Percentiles rank a stretch among this genome's conserved stretches.
Evolutionary conservation across 257 asterid genomes (phyloP).

Genomic region (Ballota nigra): DNA sequence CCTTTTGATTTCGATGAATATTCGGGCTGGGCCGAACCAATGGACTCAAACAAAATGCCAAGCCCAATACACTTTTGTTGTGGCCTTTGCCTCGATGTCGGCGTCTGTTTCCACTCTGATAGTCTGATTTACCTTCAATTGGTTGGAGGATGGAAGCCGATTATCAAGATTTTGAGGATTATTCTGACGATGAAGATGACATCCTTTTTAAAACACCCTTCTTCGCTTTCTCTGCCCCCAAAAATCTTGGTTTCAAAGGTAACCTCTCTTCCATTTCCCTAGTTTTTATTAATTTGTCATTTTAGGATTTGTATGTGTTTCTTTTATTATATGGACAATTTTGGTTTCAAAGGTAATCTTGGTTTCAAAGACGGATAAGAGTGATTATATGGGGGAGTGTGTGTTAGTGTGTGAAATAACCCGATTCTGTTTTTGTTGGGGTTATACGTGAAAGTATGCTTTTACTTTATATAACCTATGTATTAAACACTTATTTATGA

Average conservation of each 20-base stretch:
- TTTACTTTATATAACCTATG: no score
- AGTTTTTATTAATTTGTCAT: neutral
- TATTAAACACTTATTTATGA: no score
- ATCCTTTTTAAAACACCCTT: constrained; percentile 38
- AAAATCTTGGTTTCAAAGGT: constrained; percentile 29
- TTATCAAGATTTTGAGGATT: constrained; percentile 66
- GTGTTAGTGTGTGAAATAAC: neutral
- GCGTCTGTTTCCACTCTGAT: constrained; percentile 71
- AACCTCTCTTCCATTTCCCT: neutral
- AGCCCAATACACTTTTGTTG: constrained; percentile 40
- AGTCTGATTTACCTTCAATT: no score
- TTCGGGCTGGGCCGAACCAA: constrained; percentile 80
- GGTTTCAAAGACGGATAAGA: neutral
- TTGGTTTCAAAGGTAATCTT: no score
- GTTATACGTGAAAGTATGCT: no score
- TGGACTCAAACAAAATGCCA: constrained; percentile 79
- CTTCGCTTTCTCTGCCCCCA: constrained; percentile 42
- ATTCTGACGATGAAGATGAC: constrained; percentile 46
- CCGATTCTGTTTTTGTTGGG: neutral
- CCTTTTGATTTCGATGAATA: constrained; percentile 55
- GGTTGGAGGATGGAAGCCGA: no score
- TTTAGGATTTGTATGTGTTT: no score
- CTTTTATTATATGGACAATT: no score
- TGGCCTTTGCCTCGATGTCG: constrained; percentile 38
- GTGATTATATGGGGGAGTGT: neutral